Percentiles rank a stretch among this genome's conserved stretches.
phyloP scores from a whole-genome alignment of 768 basidiomycete species.

The Boletus patriciae region DNA sequence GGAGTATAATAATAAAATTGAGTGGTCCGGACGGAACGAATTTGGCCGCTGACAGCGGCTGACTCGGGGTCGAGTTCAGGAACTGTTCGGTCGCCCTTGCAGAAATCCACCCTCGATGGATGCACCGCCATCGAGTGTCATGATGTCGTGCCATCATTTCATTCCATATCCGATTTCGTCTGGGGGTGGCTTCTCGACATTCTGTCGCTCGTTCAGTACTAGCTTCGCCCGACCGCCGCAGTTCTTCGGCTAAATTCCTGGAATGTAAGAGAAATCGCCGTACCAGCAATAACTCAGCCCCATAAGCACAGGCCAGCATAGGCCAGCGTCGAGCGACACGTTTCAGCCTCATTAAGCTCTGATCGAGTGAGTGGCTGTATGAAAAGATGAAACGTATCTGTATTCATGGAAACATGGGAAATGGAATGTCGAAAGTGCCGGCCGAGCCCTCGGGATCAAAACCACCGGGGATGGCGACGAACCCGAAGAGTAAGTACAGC shows the following conservation, averaged over 20 bases:
- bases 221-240: slow-evolving; percentile 5
- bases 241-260: slow-evolving; percentile 16
- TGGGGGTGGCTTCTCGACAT: background rate
- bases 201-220: background rate
- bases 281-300: slow-evolving; percentile 3
- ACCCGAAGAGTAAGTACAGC: background rate
- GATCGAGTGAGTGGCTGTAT: slow-evolving; percentile 10
- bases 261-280: slow-evolving; percentile 8
- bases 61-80: background rate
- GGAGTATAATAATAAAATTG: slow-evolving; percentile 3
- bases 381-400: slow-evolving; percentile 16
- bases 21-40: background rate
- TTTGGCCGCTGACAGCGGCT: background rate
- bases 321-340: slow-evolving; percentile 17
- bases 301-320: slow-evolving; percentile 9
- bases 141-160: background rate
- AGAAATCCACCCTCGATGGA: slow-evolving; percentile 1
- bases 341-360: slow-evolving; percentile 28
- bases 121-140: slow-evolving; percentile 4
- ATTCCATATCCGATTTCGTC: background rate
- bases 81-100: background rate
- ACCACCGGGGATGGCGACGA: background rate
- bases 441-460: slow-evolving; percentile 9
- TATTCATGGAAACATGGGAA: slow-evolving; percentile 18
- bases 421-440: slow-evolving; percentile 8